A percentile compares a stretch with the other conserved stretches of the same genome.
Conservation (phyloP, 768 basidiomycete genomes). For the Chlorophyllum brunneum region DNA sequence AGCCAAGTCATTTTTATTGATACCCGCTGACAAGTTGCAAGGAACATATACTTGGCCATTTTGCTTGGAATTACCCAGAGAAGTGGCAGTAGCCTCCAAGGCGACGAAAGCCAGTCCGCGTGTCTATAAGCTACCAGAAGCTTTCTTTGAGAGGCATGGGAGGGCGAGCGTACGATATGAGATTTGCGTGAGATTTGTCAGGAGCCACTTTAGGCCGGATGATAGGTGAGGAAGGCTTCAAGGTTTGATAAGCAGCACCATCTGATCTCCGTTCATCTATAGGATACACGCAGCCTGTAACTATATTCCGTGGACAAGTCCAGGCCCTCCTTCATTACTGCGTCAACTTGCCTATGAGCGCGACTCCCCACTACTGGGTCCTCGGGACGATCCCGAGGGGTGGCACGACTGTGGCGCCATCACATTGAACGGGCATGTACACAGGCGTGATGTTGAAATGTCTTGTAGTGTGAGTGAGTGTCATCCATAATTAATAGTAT, state of each 20-base stretch:
- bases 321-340: conserved; percentile 26
- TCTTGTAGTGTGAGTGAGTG: conserved; percentile 33
- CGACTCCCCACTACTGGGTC: conserved; percentile 29
- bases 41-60: conserved; percentile 36
- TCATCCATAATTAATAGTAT: too few relatives aligned
- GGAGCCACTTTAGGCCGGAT: conserved; percentile 31
- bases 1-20: conserved; percentile 1
- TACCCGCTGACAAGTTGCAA: conserved; percentile 23
- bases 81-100: conserved; percentile 22
- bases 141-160: conserved; percentile 34
- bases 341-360: conserved; percentile 34
- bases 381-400: conserved; percentile 34
- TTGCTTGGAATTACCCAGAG: conserved; percentile 35
- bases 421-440: conserved; percentile 25
- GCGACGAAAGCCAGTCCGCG: conserved; percentile 17
- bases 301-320: conserved; percentile 31
- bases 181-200: conserved; percentile 25
- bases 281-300: conserved; percentile 28
- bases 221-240: conserved; percentile 33
- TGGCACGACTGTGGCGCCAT: conserved; percentile 29
- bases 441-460: conserved; percentile 26
- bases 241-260: too few relatives aligned
- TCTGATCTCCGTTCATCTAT: neutral
- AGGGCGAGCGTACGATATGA: conserved; percentile 35
- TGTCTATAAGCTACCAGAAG: conserved; percentile 32